These are phyloP conservation scores for Calocera cornea DNA, from an alignment of 768 basidiomycete species.

Conservation along the genomic window DNA sequence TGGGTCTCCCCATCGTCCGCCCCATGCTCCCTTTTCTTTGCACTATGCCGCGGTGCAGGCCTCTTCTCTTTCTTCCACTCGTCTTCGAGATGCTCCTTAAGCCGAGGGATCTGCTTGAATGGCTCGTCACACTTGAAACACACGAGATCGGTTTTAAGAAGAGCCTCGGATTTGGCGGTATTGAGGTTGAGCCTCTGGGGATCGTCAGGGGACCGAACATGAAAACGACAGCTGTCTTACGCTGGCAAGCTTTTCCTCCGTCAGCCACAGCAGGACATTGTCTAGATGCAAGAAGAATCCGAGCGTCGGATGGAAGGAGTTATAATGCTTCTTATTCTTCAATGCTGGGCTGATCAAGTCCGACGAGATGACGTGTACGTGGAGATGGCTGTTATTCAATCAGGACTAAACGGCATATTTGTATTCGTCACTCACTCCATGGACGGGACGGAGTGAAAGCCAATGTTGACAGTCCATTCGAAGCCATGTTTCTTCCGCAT, in stretches of 20 bases:
- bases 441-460: constrained; percentile 76
- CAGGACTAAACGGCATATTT: background rate
- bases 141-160: constrained; percentile 50
- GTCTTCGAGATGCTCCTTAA: constrained; percentile 62
- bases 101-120: constrained; percentile 55
- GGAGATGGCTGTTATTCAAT: constrained; percentile 41
- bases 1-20: background rate
- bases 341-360: constrained; percentile 56
- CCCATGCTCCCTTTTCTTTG: background rate
- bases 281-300: constrained; percentile 73
- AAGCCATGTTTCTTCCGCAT: constrained; percentile 43
- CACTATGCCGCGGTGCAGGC: constrained; percentile 12
- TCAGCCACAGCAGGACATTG: constrained; percentile 59
- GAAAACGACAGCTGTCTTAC: constrained; percentile 42
- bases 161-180: constrained; percentile 36
- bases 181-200: constrained; percentile 19
- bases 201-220: constrained; percentile 17
- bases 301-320: constrained; percentile 71
- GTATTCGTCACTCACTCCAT: constrained; percentile 50
- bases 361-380: constrained; percentile 72
- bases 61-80: constrained; percentile 46
- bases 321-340: constrained; percentile 85
- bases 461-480: constrained; percentile 43
- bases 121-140: constrained; percentile 58
- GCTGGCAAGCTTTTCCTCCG: constrained; percentile 26